Conservation (phyloP, 441 rosid genomes). For the Caryocar brasiliense region DNA sequence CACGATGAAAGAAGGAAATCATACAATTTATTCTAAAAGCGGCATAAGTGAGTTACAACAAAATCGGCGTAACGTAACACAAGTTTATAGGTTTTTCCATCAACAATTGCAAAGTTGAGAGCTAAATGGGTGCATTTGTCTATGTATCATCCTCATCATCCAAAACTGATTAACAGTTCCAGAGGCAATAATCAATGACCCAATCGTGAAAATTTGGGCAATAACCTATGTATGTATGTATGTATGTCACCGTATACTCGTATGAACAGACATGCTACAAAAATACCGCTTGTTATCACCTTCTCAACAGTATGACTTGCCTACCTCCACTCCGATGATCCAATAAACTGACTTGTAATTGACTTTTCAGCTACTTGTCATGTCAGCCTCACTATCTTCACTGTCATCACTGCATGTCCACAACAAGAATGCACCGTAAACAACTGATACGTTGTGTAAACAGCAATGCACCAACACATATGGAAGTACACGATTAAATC, state of each 20-base stretch:
- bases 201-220: constrained; percentile 4
- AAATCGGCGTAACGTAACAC: too few relatives aligned
- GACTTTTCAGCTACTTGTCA: constrained; percentile 33
- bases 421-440: not conserved
- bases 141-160: not conserved
- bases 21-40: too few relatives aligned
- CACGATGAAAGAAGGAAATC: too few relatives aligned
- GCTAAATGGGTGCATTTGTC: not conserved
- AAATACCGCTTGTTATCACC: not conserved
- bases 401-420: constrained; percentile 69
- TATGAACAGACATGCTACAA: constrained; percentile 1
- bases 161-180: not conserved
- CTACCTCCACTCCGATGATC: not conserved
- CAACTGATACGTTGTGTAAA: too few relatives aligned
- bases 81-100: too few relatives aligned
- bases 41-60: too few relatives aligned
- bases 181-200: not conserved
- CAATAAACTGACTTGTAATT: constrained; percentile 1
- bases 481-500: not conserved
- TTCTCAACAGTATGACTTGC: not conserved
- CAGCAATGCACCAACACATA: not conserved
- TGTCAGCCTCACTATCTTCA: constrained; percentile 67
- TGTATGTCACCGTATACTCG: not conserved
- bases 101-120: not conserved
- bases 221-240: not conserved